Evolutionary conservation across 352 stramenopile genomes (phyloP), one percentile per base, ranked within the genome.

Genomic region (Vaucheria bursata): DNA sequence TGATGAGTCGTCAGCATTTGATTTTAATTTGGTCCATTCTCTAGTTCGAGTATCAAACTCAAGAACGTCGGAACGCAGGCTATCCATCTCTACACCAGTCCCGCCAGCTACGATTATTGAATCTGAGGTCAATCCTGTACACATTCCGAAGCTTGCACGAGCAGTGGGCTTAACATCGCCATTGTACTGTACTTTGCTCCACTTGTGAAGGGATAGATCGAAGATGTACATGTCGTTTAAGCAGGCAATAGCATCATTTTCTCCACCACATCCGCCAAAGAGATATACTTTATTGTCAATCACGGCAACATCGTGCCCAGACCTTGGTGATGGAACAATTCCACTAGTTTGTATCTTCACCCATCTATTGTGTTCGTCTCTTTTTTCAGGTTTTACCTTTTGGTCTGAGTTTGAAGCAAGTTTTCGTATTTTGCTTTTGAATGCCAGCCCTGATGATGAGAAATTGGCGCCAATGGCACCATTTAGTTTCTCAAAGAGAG

Each of bases 191-290:
- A 79, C 50, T 31, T 37, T 45, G 3, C 67, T 65, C 76, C 76
- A 81, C 12, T 39, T 59, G 49, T 81, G 76, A 0, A 74, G 76
- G 45, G 77, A 52, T 32, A 81, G 76, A 64, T 81, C 71, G 52
- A 81, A 81, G n/a, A 76, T 71, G 53, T 81, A 79, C 49, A 81
- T 52, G 36, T 81, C 76, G 52, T 81, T 81, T n/a, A 81, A 72
- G 69, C 76, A 81, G 31, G 65, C 79, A 8, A 81, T 81, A 45
- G 70, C 67, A n/a, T 81, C 76, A 59, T 81, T 29, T 34, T 81
- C 76, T 12, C 76, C 76, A 18, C 76, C 76, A 34, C 76, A 81
- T 25, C 76, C 76, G 0, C 76, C 76, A 45, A 81, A 81, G 2
- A 81, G 76, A 65, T 81, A 81, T n/a, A 73, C n/a, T 65, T 81